Base-by-base conservation (phyloP, 2,329 filamentous ascomycete genomes). In the Calonectria ilicicola region DNA sequence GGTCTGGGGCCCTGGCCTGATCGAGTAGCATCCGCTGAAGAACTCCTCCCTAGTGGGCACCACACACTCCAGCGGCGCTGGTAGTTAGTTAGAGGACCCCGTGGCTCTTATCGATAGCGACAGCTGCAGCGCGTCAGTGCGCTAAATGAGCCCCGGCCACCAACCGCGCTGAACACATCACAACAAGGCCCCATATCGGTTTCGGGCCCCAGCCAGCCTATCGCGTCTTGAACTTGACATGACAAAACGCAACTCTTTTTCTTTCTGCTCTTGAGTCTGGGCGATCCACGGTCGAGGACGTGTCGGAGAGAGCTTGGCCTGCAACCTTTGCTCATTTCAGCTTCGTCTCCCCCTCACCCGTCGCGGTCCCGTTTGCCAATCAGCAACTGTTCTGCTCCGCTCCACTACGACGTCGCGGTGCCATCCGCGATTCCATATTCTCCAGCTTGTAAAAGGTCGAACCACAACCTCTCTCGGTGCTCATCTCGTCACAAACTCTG, bases 361-460 rank as follows among this genome's bases (percentile, higher is more conserved):
- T 35, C n/a, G 53, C 21, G 32, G 19, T 21, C 4, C 29, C 29
- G 44, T 47, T 53, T 68, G 35, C 56, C 56, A 51, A 62, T 44
- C 66, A 40, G 66, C 66, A 47, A 38, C 32, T 29, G 26, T 21
- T 60, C 53, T 53, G 47, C 66, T 64, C 66, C 58, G 66, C 66
- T 69, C 66, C 66, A 53, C 66, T 69, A 53, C 66, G 46, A 69
- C 66, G 66, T 69, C 66, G 66, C 66, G 66, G 58, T 53, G 17
- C 66, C 27, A 46, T 49, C 66, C 56, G 66, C 66, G 66, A 69
- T 63, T 32, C 44, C 66, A 64, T 69, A 64, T n/a, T 49, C 38
- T 46, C 58, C 38, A 32, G 58, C 53, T 68, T 51, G 40, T 40
- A 5, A 40, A 53, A 69, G 32, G 66, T 69, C 66, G 66, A 49